Evolutionary conservation across 148 eudicot genomes (phyloP), one percentile per base, ranked within the genome.

Genomic region (Euryodendron excelsum): DNA sequence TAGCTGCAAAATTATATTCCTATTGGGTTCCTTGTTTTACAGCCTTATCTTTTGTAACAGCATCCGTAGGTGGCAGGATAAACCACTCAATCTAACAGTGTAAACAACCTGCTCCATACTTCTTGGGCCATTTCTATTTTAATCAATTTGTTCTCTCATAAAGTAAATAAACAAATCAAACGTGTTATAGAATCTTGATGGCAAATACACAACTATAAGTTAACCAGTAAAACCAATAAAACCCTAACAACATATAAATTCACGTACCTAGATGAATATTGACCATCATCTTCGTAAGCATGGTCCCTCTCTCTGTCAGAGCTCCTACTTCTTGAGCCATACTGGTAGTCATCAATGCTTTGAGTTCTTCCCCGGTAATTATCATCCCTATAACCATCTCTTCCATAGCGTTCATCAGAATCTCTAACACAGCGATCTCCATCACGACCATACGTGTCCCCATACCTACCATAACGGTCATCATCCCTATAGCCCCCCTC

Each of bases 241-340:
- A 4, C 41, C 17, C 20, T 48, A 76, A 30, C 25, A 60, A 60
- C 7, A 48, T 39, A 75, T 47, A 58, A 21, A 10, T 50, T 20
- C 45, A 79, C 85, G 80, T 80, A 96, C 99, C 97, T 85, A 75
- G 95, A 87, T 72, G 99, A 93, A 69, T 89, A 88, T 64, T 83
- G 92, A 63, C 92, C 97, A 81, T 93, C 94, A 74, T 90, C 97
- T 79, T 90, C 98, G 81, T 85, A 89, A 76, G 85, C 80, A 73
- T 85, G 91, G 65, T 86, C 91, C 76, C 89, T 88, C 30, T 93
- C 88, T 81, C 88, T 87, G 69, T 93, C 95, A 84, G 87, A 86
- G 79, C 99, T 96, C 84, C 92, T 92, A 86, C 94, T 88, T 81
- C 95, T 93, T 59, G 92, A 87, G 65, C 87, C 91, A 87, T 86